Conservation (phyloP, 805 yeast genomes). For the Candida caryicola region DNA sequence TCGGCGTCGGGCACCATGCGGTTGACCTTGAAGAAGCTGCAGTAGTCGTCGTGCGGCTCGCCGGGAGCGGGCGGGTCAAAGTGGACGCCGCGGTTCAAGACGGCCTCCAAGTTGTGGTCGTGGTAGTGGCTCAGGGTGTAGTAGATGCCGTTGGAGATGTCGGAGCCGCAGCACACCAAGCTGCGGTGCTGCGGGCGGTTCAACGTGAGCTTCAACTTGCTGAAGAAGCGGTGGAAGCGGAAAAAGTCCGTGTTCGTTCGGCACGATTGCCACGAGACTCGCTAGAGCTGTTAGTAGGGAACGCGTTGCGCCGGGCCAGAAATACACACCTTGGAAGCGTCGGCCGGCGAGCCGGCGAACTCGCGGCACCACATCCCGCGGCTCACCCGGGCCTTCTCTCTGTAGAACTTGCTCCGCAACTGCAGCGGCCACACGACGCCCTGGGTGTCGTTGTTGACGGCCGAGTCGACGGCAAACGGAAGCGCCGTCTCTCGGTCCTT, state of each 20-base stretch:
- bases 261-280: too few species aligned
- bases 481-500: constrained; percentile 35
- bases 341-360: constrained; percentile 31
- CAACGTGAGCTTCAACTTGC: constrained; percentile 46
- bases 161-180: constrained; percentile 41
- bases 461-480: constrained; percentile 21
- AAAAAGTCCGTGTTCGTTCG: constrained; percentile 33
- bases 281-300: too few species aligned
- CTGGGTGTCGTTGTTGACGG: constrained; percentile 26
- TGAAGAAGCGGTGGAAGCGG: constrained; percentile 37
- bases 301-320: neutral
- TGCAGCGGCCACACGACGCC: constrained; percentile 38
- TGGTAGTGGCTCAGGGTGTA: constrained; percentile 37
- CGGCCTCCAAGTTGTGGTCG: constrained; percentile 27
- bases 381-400: constrained; percentile 35
- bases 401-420: constrained; percentile 28
- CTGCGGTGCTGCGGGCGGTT: constrained; percentile 59
- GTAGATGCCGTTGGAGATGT: constrained; percentile 33
- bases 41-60: constrained; percentile 25
- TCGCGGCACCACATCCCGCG: constrained; percentile 38
- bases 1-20: constrained; percentile 31
- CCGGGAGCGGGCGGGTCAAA: neutral
- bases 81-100: constrained; percentile 14
- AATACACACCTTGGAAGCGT: constrained; percentile 35
- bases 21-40: constrained; percentile 35